Conservation (phyloP, 169 alveolate genomes). For the Toxoplasma gondii region DNA sequence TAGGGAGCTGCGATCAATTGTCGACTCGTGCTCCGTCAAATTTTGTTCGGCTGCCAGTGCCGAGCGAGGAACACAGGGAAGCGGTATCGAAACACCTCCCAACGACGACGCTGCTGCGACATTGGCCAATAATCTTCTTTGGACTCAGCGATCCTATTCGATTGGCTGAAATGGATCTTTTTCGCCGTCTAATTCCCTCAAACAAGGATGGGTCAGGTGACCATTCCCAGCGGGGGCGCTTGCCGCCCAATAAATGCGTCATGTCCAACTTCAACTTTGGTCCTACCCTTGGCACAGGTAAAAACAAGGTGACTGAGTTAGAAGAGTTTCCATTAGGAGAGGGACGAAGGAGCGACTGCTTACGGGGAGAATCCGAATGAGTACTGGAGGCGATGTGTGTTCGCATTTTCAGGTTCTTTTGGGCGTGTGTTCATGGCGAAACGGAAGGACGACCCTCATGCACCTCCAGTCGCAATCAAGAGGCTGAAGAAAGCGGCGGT, state of each 20-base stretch:
- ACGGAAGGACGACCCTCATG: conserved; percentile 64
- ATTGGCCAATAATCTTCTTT: too few species aligned
- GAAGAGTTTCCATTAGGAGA: not conserved
- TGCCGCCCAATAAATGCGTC: conserved; percentile 52
- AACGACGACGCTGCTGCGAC: too few species aligned
- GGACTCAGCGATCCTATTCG: not conserved
- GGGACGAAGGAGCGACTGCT: not conserved
- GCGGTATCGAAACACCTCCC: too few species aligned
- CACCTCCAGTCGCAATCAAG: conserved; percentile 81
- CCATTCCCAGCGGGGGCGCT: conserved; percentile 16
- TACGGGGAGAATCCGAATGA: not conserved
- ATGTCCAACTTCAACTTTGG: conserved; percentile 55
- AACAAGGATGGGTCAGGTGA: not conserved
- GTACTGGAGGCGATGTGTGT: too few species aligned
- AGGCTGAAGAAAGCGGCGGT: conserved; percentile 82
- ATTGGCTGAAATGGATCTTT: conserved; percentile 48
- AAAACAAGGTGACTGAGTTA: not conserved
- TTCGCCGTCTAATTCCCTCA: conserved; percentile 53
- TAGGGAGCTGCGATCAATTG: too few species aligned
- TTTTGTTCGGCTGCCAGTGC: too few species aligned
- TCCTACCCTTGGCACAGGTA: conserved; percentile 62
- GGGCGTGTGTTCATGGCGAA: conserved; percentile 90
- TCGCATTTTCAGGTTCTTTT: conserved; percentile 80
- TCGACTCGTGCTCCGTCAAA: too few species aligned
- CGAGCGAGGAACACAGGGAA: too few species aligned